Percentiles rank a stretch among this genome's conserved stretches.
Conservation (phyloP, 257 asterid genomes). For the Solanum corneliomulleri region DNA sequence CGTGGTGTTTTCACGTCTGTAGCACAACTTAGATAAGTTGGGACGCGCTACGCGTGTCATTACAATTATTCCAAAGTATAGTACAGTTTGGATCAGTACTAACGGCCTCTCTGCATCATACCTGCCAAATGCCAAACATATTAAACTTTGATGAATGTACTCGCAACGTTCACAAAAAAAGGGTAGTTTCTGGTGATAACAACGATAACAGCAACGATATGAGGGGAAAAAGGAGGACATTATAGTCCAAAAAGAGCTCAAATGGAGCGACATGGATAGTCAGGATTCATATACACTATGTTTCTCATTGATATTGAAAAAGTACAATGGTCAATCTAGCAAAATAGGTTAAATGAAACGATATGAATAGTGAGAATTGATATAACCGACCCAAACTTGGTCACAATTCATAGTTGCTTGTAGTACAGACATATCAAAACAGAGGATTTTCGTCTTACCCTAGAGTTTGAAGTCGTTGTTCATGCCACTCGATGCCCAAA, state of each 20-base stretch:
- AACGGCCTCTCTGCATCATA: conserved; percentile 60
- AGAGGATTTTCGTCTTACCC: conserved; percentile 33
- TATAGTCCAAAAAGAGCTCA: neutral
- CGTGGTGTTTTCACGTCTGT: conserved; percentile 45
- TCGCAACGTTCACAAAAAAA: neutral
- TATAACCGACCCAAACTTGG: neutral
- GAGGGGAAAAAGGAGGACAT: neutral
- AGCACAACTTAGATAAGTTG: conserved; percentile 55
- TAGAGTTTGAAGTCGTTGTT: conserved; percentile 53
- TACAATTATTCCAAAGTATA: conserved; percentile 54
- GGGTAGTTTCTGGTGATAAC: neutral
- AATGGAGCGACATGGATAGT: neutral
- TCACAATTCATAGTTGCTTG: neutral
- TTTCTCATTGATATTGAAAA: neutral
- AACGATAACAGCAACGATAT: neutral
- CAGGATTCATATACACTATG: neutral
- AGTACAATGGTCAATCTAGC: too few species aligned
- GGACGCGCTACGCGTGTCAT: conserved; percentile 75
- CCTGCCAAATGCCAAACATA: conserved; percentile 18
- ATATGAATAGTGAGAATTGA: neutral
- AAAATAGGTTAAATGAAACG: neutral
- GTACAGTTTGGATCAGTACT: conserved; percentile 36
- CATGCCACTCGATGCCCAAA: conserved; percentile 77
- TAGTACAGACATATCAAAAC: neutral
- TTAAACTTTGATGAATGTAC: neutral